Conservation (phyloP, 495 filamentous ascomycete species). For the Penicillium cinerascens region DNA sequence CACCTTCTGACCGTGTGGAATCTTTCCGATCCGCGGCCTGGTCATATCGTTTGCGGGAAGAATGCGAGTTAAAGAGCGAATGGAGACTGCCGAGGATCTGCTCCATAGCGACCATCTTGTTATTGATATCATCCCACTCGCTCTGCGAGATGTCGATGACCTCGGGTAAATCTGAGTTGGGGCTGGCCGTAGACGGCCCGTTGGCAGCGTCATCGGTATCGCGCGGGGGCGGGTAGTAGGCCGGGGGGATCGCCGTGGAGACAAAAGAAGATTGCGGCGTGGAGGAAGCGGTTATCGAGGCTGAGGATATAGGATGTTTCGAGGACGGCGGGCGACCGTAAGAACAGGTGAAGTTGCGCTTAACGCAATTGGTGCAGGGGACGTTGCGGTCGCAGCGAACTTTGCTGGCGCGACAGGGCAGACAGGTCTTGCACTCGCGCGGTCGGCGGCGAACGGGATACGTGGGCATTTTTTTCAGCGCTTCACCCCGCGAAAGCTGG, state of each 20-base stretch:
- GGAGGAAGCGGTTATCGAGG: constrained; percentile 14
- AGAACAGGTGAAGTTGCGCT: constrained; percentile 65
- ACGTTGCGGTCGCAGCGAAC: constrained; percentile 70
- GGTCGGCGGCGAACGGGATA: constrained; percentile 46
- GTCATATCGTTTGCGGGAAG: constrained; percentile 20
- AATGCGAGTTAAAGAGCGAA: constrained; percentile 35
- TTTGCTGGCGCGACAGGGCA: constrained; percentile 48
- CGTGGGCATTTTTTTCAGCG: constrained; percentile 28
- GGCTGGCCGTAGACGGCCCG: constrained; percentile 2
- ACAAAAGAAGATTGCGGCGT: constrained; percentile 17
- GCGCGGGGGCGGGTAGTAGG: constrained; percentile 4
- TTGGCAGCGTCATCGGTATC: constrained; percentile 16
- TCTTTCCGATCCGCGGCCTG: constrained; percentile 8
- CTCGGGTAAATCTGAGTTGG: constrained; percentile 26
- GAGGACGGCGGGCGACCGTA: constrained; percentile 61
- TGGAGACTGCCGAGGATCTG: constrained; percentile 38
- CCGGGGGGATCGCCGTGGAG: constrained; percentile 10
- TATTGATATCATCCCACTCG: constrained; percentile 47
- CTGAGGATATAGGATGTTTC: constrained; percentile 12
- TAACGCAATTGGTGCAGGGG: constrained; percentile 71
- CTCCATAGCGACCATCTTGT: constrained; percentile 46
- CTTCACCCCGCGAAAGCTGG: constrained; percentile 16
- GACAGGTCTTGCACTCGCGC: constrained; percentile 48
- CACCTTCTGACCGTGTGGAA: constrained; percentile 35
- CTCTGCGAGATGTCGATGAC: constrained; percentile 36